Conservation (phyloP, 768 basidiomycete species). For the Kwoniella europaea region DNA sequence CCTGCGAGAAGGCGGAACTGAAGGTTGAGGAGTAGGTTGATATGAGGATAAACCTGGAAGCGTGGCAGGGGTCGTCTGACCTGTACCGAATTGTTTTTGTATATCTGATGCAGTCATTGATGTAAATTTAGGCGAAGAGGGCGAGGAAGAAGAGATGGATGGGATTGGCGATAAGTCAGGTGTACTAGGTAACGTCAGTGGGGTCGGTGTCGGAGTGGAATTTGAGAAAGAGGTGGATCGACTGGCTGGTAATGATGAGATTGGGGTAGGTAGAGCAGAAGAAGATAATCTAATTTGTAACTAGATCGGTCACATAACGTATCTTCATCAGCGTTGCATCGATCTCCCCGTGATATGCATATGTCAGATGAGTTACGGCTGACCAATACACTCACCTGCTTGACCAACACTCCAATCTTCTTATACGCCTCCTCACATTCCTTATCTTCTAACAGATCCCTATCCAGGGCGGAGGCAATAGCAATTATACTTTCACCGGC, state of each 20-base stretch:
- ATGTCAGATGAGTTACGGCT: no score
- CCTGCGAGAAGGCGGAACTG: neutral
- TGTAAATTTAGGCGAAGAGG: constrained; percentile 6
- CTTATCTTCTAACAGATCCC: constrained; percentile 32
- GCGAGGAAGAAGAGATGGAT: neutral
- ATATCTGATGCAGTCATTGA: constrained; percentile 3
- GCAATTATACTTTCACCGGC: constrained; percentile 26
- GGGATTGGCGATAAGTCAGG: constrained; percentile 7
- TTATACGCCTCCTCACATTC: constrained; percentile 30
- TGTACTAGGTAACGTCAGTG: neutral
- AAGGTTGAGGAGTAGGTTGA: constrained; percentile 8
- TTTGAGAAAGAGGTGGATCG: constrained; percentile 6
- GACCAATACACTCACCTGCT: constrained; percentile 26
- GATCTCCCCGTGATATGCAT: neutral
- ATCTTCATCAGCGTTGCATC: neutral
- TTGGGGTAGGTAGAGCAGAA: neutral
- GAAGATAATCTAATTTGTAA: constrained; percentile 30
- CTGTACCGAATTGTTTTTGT: constrained; percentile 13
- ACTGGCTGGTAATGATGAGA: neutral
- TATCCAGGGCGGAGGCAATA: constrained; percentile 13
- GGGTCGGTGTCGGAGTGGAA: neutral
- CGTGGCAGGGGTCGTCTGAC: neutral
- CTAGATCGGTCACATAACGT: constrained; percentile 11
- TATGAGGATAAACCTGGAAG: constrained; percentile 21
- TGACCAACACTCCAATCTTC: constrained; percentile 31